A percentile compares a stretch with the other conserved stretches of the same genome.
Evolutionary conservation across 345 rosid species (phyloP).

Genomic region (Ceriops decandra): DNA sequence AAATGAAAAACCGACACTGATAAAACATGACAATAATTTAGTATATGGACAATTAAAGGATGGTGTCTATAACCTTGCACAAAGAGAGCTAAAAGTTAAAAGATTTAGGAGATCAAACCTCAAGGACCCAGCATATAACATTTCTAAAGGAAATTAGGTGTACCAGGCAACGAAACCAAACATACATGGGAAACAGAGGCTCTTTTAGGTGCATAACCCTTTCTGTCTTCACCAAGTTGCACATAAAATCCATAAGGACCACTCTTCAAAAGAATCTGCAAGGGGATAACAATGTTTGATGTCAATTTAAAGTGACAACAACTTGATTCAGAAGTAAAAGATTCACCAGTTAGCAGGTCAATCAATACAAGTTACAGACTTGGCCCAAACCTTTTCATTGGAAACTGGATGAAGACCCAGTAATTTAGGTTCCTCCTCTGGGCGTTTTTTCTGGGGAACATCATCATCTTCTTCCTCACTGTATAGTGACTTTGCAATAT

Average conservation of each 20-base stretch:
- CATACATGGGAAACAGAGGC: constrained; percentile 73
- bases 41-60: too few relatives aligned
- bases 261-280: constrained; percentile 74
- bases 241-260: constrained; percentile 93
- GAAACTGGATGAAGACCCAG: constrained; percentile 79
- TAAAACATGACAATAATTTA: not conserved
- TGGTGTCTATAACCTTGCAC: too few relatives aligned
- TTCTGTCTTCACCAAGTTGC: constrained; percentile 92
- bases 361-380: not conserved
- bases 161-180: not conserved
- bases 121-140: too few relatives aligned
- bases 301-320: constrained; percentile 1
- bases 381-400: constrained; percentile 67
- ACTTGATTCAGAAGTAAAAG: not conserved
- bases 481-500: constrained; percentile 79
- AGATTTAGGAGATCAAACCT: too few relatives aligned
- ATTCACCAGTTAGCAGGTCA: constrained; percentile 7
- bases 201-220: constrained; percentile 68
- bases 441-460: constrained; percentile 36
- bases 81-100: too few relatives aligned
- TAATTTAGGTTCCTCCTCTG: constrained; percentile 74
- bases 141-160: too few relatives aligned
- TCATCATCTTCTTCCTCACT: constrained; percentile 71
- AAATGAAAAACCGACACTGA: too few relatives aligned
- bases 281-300: not conserved